Evolutionary conservation across 768 basidiomycete genomes (phyloP), one percentile per base, ranked within the genome.

Genomic region (Mycena rebaudengoi): DNA sequence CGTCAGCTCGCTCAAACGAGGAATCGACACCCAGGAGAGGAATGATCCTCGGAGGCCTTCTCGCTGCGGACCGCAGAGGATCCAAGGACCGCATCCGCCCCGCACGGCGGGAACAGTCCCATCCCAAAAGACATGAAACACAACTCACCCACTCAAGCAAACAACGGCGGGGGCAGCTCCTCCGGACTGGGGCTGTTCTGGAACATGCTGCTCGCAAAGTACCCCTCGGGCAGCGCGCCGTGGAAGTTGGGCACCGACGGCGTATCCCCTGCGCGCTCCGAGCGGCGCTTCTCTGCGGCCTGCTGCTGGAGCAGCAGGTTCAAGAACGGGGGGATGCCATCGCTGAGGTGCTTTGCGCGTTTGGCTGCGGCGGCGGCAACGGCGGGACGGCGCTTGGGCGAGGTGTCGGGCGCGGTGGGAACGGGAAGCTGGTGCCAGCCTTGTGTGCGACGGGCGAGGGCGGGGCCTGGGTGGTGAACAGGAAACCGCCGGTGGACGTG

Each of bases 101-200:
- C n/a, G n/a, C n/a, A n/a, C n/a, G n/a, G n/a, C n/a, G n/a, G n/a
- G n/a, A n/a, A n/a, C n/a, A n/a, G n/a, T n/a, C n/a, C n/a, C n/a
- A n/a, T n/a, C n/a, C n/a, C n/a, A n/a, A n/a, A n/a, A n/a, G n/a
- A n/a, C n/a, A n/a, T n/a, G n/a, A n/a, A n/a, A n/a, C n/a, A n/a
- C n/a, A n/a, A n/a, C n/a, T n/a, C n/a, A n/a, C n/a, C n/a, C 46
- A 75, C 74, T 83, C 75, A 83, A 52, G 79, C 77, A 72, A 90
- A 88, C 66, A 83, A 79, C 57, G 90, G 91, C 63, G 87, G 85
- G 45, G 92, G 92, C 48, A 94, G 78, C 72, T 91, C 91, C 64
- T 93, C 92, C 53, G 92, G 92, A 70, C 89, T 92, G 16, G 92
- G 92, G 61, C 91, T 92, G 81, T 92, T 94, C 83, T 93, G 92